Conservation (phyloP, 352 stramenopile species). For the Phytopythium delawarense region DNA sequence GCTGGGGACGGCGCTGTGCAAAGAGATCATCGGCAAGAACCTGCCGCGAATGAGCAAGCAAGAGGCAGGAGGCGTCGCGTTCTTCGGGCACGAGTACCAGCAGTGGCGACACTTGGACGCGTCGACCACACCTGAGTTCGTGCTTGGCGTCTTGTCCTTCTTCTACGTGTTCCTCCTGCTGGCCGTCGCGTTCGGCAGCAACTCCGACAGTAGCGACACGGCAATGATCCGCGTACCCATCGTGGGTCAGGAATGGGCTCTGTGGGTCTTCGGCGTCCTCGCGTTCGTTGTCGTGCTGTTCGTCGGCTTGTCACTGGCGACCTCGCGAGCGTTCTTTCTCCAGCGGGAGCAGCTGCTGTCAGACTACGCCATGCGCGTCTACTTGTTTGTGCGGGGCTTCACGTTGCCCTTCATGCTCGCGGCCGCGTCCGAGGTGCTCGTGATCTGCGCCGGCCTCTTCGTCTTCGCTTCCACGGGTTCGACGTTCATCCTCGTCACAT, state of each 20-base stretch:
- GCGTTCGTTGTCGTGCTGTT: conserved; percentile 83
- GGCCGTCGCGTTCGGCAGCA: conserved; percentile 62
- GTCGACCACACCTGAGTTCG: conserved; percentile 79
- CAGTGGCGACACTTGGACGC: conserved; percentile 65
- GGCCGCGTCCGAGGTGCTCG: conserved; percentile 67
- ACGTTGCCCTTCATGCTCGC: conserved; percentile 79
- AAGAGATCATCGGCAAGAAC: conserved; percentile 80
- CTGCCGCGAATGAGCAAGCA: conserved; percentile 79
- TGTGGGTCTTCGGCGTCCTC: conserved; percentile 86
- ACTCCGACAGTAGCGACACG: conserved; percentile 24
- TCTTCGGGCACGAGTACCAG: conserved; percentile 76
- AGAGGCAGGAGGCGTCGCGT: conserved; percentile 76
- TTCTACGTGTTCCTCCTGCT: conserved; percentile 85
- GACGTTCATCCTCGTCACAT: conserved; percentile 75
- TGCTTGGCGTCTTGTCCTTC: conserved; percentile 78
- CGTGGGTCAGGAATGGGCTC: conserved; percentile 59
- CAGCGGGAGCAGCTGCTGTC: conserved; percentile 73
- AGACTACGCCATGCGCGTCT: conserved; percentile 72
- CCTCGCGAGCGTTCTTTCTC: conserved; percentile 76
- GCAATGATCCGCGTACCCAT: conserved; percentile 42
- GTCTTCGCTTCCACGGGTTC: conserved; percentile 74
- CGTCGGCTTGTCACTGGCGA: conserved; percentile 62
- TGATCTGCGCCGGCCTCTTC: conserved; percentile 80
- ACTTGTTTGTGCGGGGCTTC: conserved; percentile 57
- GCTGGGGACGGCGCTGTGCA: conserved; percentile 68